These are phyloP conservation scores for Immersiella caudata DNA, from an alignment of 495 filamentous ascomycete genomes.

Conservation along the genomic window DNA sequence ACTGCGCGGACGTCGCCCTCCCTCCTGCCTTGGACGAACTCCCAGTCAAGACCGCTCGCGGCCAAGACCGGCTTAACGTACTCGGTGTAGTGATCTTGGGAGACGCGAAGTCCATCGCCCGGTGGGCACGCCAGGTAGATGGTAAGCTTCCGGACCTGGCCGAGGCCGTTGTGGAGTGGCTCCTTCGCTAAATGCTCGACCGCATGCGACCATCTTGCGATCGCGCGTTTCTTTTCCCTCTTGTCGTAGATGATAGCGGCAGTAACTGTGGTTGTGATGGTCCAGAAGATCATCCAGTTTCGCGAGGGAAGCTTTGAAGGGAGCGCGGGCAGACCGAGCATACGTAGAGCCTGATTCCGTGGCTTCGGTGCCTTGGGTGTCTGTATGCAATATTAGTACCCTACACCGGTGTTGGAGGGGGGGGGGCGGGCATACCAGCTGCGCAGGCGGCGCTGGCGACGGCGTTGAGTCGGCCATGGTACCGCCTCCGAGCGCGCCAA, in stretches of 20 bases:
- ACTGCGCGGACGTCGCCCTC: slow-evolving; percentile 86
- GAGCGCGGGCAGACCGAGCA: slow-evolving; percentile 81
- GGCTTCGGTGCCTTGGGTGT: slow-evolving; percentile 53
- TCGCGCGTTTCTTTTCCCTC: slow-evolving; percentile 77
- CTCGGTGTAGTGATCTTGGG: slow-evolving; percentile 91
- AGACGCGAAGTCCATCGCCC: slow-evolving; percentile 75
- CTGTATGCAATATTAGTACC: slow-evolving; percentile 31
- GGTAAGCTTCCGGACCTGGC: slow-evolving; percentile 81
- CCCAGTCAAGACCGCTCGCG: slow-evolving; percentile 89
- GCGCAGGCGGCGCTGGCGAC: slow-evolving; percentile 21
- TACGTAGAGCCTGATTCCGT: slow-evolving; percentile 69
- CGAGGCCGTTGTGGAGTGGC: slow-evolving; percentile 58
- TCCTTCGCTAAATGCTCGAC: slow-evolving; percentile 87
- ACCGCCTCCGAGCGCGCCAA: slow-evolving; percentile 7
- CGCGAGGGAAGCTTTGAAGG: slow-evolving; percentile 87
- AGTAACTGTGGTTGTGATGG: slow-evolving; percentile 74
- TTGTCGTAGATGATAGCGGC: slow-evolving; percentile 86
- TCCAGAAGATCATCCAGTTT: slow-evolving; percentile 95
- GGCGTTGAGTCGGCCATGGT: slow-evolving; percentile 36
- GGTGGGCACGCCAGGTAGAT: slow-evolving; percentile 86
- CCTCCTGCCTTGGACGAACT: slow-evolving; percentile 85
- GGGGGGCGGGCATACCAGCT: slow-evolving; percentile 23
- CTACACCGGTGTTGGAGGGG: neutral
- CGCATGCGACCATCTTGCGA: slow-evolving; percentile 81
- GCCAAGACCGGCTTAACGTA: slow-evolving; percentile 94